Conservation (phyloP, 2,329 filamentous ascomycete genomes). For the Neonectria coccinea region DNA sequence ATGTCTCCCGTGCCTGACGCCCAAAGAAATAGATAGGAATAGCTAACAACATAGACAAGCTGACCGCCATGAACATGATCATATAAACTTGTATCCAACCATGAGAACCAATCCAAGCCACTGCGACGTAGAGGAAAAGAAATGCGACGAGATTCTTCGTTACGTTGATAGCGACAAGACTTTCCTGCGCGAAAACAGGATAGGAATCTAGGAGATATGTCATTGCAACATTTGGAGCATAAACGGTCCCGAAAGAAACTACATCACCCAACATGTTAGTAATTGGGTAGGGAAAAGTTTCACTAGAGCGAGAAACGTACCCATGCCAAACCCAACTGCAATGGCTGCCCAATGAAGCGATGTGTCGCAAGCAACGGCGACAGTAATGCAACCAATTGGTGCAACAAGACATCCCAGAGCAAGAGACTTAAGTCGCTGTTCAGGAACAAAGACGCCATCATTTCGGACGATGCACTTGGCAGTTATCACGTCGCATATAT, state of each 20-base stretch:
- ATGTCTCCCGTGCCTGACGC: neutral
- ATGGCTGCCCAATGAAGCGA: constrained; percentile 4
- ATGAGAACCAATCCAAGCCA: constrained; percentile 5
- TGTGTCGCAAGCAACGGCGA: constrained; percentile 13
- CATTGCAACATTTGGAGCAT: constrained; percentile 15
- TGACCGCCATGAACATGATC: constrained; percentile 16
- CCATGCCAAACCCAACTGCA: constrained; percentile 16
- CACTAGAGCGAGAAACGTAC: neutral
- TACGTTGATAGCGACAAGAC: constrained; percentile 13
- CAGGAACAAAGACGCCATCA: constrained; percentile 5
- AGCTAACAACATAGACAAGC: constrained; percentile 6
- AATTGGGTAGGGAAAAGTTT: neutral
- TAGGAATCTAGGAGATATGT: constrained; percentile 14
- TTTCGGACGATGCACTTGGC: constrained; percentile 13
- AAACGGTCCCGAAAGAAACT: constrained; percentile 18
- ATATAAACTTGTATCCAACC: constrained; percentile 21
- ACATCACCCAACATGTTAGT: neutral
- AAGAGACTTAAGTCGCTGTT: constrained; percentile 6
- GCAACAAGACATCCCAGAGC: neutral
- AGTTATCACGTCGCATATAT: constrained; percentile 14
- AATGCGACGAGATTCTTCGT: constrained; percentile 14
- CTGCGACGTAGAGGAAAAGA: constrained; percentile 12
- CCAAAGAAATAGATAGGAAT: constrained; percentile 13
- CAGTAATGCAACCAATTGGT: constrained; percentile 7
- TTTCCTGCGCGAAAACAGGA: constrained; percentile 12